These are phyloP conservation scores for Phytopythium aichiense DNA, from an alignment of 352 stramenopile species.

Conservation along the genomic window DNA sequence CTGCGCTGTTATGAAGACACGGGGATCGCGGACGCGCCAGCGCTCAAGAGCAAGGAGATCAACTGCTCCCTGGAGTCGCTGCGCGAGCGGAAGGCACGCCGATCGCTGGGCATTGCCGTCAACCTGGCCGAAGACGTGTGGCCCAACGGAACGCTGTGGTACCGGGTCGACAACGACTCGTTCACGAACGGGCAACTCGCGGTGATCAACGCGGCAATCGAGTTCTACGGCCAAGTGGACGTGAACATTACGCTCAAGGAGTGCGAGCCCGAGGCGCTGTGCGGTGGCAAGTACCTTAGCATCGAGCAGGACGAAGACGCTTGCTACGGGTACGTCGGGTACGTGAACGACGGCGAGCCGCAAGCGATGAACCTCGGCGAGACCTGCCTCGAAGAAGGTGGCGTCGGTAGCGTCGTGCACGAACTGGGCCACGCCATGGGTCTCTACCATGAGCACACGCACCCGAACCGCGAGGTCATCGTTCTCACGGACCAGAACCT, in stretches of 20 bases:
- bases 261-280: slow-evolving; percentile 52
- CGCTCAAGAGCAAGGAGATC: slow-evolving; percentile 32
- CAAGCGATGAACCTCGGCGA: slow-evolving; percentile 69
- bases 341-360: slow-evolving; percentile 53
- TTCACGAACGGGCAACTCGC: slow-evolving; percentile 42
- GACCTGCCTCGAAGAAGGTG: slow-evolving; percentile 52
- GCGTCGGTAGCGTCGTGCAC: slow-evolving; percentile 46
- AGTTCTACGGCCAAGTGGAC: slow-evolving; percentile 50
- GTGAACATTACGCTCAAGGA: slow-evolving; percentile 63
- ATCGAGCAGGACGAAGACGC: slow-evolving; percentile 67
- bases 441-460: slow-evolving; percentile 69
- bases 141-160: slow-evolving; percentile 65
- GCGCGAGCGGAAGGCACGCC: slow-evolving; percentile 13
- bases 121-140: slow-evolving; percentile 55
- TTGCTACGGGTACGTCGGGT: slow-evolving; percentile 74
- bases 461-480: slow-evolving; percentile 63
- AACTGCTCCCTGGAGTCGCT: slow-evolving; percentile 27
- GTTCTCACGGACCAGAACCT: slow-evolving; percentile 59
- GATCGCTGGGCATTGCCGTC: slow-evolving; percentile 53
- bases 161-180: slow-evolving; percentile 43
- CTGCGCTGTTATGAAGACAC: slow-evolving; percentile 60
- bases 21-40: slow-evolving; percentile 52
- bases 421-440: slow-evolving; percentile 66
- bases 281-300: slow-evolving; percentile 64
- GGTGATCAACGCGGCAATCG: slow-evolving; percentile 53